Conservation (phyloP, 2,329 filamentous ascomycete species). For the Colletotrichum theobromicola region DNA sequence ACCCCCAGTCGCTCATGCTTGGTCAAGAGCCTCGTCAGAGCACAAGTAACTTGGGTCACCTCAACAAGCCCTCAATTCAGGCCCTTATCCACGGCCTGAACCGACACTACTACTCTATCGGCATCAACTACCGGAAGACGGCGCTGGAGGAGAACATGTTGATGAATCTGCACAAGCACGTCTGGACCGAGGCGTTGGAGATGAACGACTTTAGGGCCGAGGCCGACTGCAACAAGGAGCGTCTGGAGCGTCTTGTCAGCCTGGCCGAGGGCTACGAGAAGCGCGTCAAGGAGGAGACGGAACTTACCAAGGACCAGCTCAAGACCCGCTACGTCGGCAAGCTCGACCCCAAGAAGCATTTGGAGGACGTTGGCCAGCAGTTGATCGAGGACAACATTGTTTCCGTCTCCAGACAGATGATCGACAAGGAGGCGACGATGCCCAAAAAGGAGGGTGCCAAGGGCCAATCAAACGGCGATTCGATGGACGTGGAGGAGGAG, state of each 20-base stretch:
- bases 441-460: conserved; percentile 70
- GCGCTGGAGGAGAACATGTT: conserved; percentile 99
- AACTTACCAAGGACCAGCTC: conserved; percentile 94
- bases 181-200: conserved; percentile 96
- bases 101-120: conserved; percentile 99
- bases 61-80: conserved; percentile 99
- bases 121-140: conserved; percentile 97
- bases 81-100: conserved; percentile 98
- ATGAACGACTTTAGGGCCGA: conserved; percentile 96
- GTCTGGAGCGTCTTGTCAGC: conserved; percentile 84
- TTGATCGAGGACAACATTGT: conserved; percentile 99
- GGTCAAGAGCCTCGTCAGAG: conserved; percentile 97
- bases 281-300: conserved; percentile 97
- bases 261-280: conserved; percentile 98
- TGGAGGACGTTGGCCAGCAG: conserved; percentile 94
- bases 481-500: conserved; percentile 75
- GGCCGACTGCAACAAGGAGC: conserved; percentile 83
- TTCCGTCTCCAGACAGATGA: conserved; percentile 97
- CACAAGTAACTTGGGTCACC: conserved; percentile 94
- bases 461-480: conserved; percentile 58
- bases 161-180: conserved; percentile 99
- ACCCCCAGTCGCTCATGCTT: conserved; percentile 96
- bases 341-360: conserved; percentile 98
- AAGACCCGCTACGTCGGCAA: conserved; percentile 99
- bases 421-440: conserved; percentile 97